phyloP scores from a whole-genome alignment of 805 yeast species.

The Zygosaccharomyces rouxii region DNA sequence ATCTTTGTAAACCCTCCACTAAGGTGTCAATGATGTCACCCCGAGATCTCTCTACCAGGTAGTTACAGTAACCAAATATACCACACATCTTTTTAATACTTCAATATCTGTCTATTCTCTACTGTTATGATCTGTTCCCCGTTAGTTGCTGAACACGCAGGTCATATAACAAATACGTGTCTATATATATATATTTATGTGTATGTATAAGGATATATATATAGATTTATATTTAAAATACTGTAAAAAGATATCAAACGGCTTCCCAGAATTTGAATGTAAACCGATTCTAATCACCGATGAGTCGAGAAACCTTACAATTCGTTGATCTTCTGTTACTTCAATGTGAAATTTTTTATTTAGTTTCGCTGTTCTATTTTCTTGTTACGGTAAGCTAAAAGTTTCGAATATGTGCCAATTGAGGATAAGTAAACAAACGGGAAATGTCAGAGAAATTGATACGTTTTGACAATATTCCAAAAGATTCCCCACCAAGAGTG shows the following conservation, averaged over 20 bases:
- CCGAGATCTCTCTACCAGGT: constrained; percentile 83
- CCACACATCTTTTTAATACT: constrained; percentile 56
- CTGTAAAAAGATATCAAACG: not conserved
- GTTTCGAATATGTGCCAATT: constrained; percentile 2
- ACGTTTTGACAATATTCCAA: not conserved
- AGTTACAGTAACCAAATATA: constrained; percentile 96
- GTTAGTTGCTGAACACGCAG: not conserved
- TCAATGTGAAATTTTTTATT: not conserved
- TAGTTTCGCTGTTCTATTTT: constrained; percentile 5
- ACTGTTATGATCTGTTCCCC: not conserved
- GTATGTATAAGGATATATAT: not conserved
- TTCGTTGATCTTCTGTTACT: constrained; percentile 1
- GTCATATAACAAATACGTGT: constrained; percentile 1
- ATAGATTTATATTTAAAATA: not conserved
- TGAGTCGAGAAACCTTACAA: not conserved
- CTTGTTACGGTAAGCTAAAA: constrained; percentile 6
- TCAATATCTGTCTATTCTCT: not conserved
- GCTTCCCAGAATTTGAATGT: not conserved
- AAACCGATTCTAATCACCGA: not conserved
- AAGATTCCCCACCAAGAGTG: not conserved
- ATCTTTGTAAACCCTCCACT: constrained; percentile 78
- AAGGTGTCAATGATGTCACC: constrained; percentile 89
- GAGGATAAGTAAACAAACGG: constrained; percentile 5
- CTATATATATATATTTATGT: not conserved
- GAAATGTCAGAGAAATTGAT: constrained; percentile 2